A percentile compares a stretch with the other conserved stretches of the same genome.
Evolutionary conservation across 257 asterid species (phyloP).

Genomic region (Nicotiana attenuata): DNA sequence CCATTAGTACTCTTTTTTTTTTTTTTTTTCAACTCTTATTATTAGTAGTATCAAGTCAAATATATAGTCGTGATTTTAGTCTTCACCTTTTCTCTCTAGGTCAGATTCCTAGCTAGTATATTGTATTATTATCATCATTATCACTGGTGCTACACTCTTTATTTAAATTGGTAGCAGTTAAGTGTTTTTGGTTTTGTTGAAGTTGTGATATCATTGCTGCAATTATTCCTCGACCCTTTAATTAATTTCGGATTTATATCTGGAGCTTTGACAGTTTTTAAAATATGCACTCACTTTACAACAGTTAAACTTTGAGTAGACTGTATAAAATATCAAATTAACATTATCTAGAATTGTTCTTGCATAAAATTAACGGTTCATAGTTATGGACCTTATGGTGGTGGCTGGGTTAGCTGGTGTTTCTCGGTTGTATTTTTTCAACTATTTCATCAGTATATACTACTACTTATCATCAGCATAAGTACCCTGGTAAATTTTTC

Average conservation of each 20-base stretch:
- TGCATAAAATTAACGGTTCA: too few species aligned
- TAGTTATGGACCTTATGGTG: too few species aligned
- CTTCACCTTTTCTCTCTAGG: not conserved
- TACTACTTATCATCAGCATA: too few species aligned
- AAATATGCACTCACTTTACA: too few species aligned
- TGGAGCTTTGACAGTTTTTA: too few species aligned
- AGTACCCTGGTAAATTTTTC: too few species aligned
- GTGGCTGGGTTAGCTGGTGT: too few species aligned
- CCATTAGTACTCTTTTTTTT: constrained; percentile 23
- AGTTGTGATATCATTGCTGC: not conserved
- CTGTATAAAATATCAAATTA: too few species aligned
- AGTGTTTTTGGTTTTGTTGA: not conserved
- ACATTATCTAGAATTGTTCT: too few species aligned
- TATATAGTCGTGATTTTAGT: not conserved
- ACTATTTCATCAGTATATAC: too few species aligned
- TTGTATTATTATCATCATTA: not conserved
- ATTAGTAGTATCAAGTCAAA: not conserved
- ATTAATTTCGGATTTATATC: not conserved
- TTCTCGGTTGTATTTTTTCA: too few species aligned
- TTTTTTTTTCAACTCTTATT: not conserved
- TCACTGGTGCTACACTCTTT: not conserved
- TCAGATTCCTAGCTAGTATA: not conserved
- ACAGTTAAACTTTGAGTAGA: too few species aligned
- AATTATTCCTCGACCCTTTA: not conserved
- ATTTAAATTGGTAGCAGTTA: not conserved